Evolutionary conservation across 352 stramenopile species (phyloP), one percentile per base, ranked within the genome.

Genomic region (Blastocystis sp.): DNA sequence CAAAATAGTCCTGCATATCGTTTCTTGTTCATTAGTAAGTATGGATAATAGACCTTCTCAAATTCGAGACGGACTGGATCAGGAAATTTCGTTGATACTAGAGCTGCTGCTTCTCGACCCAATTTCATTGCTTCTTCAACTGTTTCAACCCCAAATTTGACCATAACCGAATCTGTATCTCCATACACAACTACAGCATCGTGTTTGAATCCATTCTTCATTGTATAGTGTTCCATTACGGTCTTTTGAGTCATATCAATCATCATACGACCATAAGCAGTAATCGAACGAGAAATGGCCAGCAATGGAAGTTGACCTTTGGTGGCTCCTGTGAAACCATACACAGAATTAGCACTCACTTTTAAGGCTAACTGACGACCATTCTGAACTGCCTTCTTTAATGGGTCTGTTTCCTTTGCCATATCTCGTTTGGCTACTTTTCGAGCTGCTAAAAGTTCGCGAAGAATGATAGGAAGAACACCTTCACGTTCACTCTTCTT

Each of bases 1-100:
- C 93, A 97, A 88, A 95, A 92, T 21, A 96, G 88, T 29, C 94
- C 94, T 61, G 94, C 94, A 88, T 97, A 97, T 35, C 96, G 92
- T 90, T 99, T 99, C 92, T 99, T 99, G 92, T 99, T 99, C 95
- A 99, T 98, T 24, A 99, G 92, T 87, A 99, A 90, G 88, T 98
- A 99, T 16, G 96, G 97, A 85, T 95, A 99, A 90, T 99, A 99
- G 0, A 99, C 95, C 89, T 99, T 99, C 89, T 99, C 96, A 88
- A 99, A 99, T 89, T 99, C 96, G 56, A 99, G 92, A 85, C 96
- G 92, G 90, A 99, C 98, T 21, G 97, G 96, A 39, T 92, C 89
- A 6, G 96, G 95, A 87, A 99, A 99, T 71, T 98, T 97, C 59
- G 93, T 90, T 1, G 95, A 98, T 75, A 98, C 95, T 24, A 94